Evolutionary conservation across 1,284 basidiomycete species (phyloP).

Genomic region (Austroboletus niveus): DNA sequence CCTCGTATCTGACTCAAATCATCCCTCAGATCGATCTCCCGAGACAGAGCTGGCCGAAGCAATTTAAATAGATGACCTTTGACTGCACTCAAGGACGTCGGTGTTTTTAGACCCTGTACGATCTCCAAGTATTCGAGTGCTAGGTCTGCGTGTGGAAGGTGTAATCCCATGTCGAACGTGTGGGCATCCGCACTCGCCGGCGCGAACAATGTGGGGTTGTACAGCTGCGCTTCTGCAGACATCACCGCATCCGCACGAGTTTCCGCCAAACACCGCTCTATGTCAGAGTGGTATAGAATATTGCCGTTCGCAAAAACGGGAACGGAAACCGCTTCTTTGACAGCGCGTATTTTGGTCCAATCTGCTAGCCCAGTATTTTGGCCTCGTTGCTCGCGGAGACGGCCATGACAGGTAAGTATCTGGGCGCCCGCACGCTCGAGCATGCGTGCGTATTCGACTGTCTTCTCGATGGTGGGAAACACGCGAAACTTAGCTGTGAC

Average conservation of each 20-base stretch:
- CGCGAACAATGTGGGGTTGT: slow-evolving; percentile 86
- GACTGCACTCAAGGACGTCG: slow-evolving; percentile 73
- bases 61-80: slow-evolving; percentile 95
- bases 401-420: slow-evolving; percentile 91
- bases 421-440: slow-evolving; percentile 94
- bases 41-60: slow-evolving; percentile 73
- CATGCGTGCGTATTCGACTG: slow-evolving; percentile 93
- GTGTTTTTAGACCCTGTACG: slow-evolving; percentile 69
- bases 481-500: slow-evolving; percentile 97
- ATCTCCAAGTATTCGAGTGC: slow-evolving; percentile 89
- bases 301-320: slow-evolving; percentile 99
- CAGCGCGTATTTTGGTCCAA: slow-evolving; percentile 81
- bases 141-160: slow-evolving; percentile 63
- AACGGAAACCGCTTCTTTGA: slow-evolving; percentile 84
- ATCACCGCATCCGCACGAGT: slow-evolving; percentile 93
- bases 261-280: slow-evolving; percentile 70
- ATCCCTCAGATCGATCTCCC: slow-evolving; percentile 74
- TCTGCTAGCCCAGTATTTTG: slow-evolving; percentile 80
- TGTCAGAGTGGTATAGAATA: slow-evolving; percentile 82
- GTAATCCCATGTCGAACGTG: slow-evolving; percentile 40
- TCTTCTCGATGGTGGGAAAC: slow-evolving; percentile 84
- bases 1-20: slow-evolving; percentile 56
- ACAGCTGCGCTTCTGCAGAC: slow-evolving; percentile 94
- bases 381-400: slow-evolving; percentile 89
- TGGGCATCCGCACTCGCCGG: slow-evolving; percentile 1